Evolutionary conservation across 2,329 filamentous ascomycete genomes (phyloP), one percentile per base, ranked within the genome.

Genomic region (Dothideomycetes sp.): DNA sequence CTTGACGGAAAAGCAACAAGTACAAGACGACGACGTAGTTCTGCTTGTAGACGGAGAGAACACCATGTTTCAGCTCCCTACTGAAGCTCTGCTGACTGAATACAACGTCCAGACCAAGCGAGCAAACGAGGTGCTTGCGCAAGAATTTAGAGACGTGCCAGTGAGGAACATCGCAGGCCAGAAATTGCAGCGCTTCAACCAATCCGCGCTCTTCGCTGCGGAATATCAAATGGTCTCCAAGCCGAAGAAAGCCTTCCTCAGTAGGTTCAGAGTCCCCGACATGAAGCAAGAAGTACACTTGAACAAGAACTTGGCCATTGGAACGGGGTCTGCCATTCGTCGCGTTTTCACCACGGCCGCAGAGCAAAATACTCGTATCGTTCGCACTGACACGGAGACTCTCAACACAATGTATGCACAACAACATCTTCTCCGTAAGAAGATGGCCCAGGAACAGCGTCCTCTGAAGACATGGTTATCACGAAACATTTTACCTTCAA

Each of bases 131-230:
- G 37, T 25, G 29, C 29, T 40, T 20, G 20, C 18, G n/a, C 18
- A 15, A 20, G n/a, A 32, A 12, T 40, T 32, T 27, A 15, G 16
- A 9, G 37, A 40, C 16, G 33, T 40, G 4, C 37, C 37, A 13
- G 29, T 40, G 9, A 25, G 27, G 17, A 40, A 28, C 12, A 7
- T 19, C 8, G 27, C 11, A 13, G 33, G 33, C 28, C 37, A 40
- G 5, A 40, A 27, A 9, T 5, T 36, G 8, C 40, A 36, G 16
- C 40, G 40, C 33, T 42, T 42, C 32, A 42, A 42, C 15, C 40
- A 42, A 31, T 42, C 40, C 13, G 32, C 36, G 8, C 36, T 42
- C 27, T 42, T 42, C 16, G 40, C 40, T n/a, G 31, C 40, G 19
- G 31, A 34, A 10, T 31, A 41, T 6, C 16, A 33, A 10, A 12